phyloP scores from a whole-genome alignment of 164 flowering plant genomes.

The Vitis amurensis region DNA sequence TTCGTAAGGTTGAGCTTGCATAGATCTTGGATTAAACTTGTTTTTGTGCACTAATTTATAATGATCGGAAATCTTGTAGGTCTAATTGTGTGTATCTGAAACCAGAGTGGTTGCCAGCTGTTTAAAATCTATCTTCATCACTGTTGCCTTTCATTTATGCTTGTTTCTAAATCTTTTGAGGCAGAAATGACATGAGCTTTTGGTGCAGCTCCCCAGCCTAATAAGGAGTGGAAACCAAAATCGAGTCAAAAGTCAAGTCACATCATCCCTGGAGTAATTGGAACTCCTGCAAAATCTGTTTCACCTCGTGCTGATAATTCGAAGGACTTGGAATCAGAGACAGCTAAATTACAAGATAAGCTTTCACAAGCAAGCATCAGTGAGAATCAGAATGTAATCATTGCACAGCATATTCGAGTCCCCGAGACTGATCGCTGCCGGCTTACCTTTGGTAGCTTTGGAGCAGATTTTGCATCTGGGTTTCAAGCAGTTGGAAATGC shows the following conservation, averaged over 20 bases:
- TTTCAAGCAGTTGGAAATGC: conserved; percentile 26
- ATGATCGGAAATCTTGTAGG: not conserved
- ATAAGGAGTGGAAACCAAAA: conserved; percentile 96
- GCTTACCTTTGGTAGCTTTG: conserved; percentile 91
- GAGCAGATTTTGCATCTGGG: conserved; percentile 38
- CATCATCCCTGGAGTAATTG: conserved; percentile 52
- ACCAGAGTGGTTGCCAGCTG: not conserved
- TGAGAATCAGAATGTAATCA: conserved; percentile 81
- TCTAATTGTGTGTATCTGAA: not conserved
- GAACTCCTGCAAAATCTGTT: conserved; percentile 42
- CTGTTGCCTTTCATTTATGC: not conserved
- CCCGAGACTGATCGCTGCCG: conserved; percentile 68
- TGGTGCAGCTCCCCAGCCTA: conserved; percentile 56
- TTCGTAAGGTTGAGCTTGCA: not conserved
- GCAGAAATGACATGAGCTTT: not conserved
- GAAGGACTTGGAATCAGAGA: conserved; percentile 34
- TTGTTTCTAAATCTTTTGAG: not conserved
- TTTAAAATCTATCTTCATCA: not conserved
- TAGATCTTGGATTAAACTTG: not conserved
- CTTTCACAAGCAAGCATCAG: conserved; percentile 41
- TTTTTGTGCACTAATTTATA: not conserved
- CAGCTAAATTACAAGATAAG: conserved; percentile 51
- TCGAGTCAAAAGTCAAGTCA: conserved; percentile 52
- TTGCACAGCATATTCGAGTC: conserved; percentile 86
- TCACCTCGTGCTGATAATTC: conserved; percentile 44